These are phyloP conservation scores for Smallanthus sonchifolius DNA, from an alignment of 129 eudicot genomes.

Conservation along the genomic window DNA sequence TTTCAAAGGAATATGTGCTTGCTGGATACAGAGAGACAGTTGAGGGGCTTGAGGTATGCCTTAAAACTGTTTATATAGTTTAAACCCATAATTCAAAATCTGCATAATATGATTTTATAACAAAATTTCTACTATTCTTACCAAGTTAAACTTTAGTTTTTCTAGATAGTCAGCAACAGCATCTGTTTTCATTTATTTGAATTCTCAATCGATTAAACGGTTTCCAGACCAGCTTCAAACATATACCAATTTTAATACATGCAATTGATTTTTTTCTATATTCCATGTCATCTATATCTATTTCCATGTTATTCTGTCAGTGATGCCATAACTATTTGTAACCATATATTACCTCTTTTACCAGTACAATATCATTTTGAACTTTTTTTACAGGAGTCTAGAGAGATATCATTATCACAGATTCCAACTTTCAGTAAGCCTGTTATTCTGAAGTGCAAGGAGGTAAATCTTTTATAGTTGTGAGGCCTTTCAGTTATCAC, in stretches of 20 bases:
- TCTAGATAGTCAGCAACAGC: background rate
- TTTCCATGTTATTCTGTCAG: background rate
- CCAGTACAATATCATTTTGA: background rate
- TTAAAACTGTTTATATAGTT: background rate
- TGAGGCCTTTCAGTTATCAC: conserved; percentile 2
- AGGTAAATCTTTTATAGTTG: conserved; percentile 38
- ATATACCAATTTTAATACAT: background rate
- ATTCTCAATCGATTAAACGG: background rate
- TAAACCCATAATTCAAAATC: background rate
- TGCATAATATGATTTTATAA: background rate
- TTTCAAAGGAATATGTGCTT: conserved; percentile 82
- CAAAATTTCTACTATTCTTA: background rate
- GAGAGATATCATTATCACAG: conserved; percentile 92
- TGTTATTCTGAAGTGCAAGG: conserved; percentile 68
- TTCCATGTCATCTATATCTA: background rate
- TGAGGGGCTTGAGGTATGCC: conserved; percentile 92
- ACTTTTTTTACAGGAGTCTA: conserved; percentile 63
- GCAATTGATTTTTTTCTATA: background rate
- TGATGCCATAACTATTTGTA: background rate
- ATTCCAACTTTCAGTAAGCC: conserved; percentile 61
- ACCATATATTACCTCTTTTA: background rate
- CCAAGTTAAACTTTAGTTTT: background rate
- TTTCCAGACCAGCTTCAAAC: background rate
- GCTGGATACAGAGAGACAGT: conserved; percentile 93
- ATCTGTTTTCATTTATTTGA: background rate